Conservation (phyloP, 1,139 yeast species). For the Saccharomyces hybrid region DNA sequence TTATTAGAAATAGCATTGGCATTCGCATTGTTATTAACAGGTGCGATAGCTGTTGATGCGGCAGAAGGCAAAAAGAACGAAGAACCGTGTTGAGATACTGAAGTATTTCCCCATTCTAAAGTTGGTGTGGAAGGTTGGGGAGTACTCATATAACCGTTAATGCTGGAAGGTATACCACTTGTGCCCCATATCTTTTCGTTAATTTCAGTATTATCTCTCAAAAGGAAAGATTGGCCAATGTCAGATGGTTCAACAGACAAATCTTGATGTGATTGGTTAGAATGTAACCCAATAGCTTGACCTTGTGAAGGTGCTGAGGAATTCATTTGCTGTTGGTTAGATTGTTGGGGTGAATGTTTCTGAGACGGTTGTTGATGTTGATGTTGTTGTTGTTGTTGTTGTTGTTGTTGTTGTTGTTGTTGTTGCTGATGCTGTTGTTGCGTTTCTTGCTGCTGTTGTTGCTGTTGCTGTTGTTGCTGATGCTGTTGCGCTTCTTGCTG, state of each 20-base stretch:
- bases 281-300: conserved; percentile 6
- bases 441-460: conserved; percentile 7
- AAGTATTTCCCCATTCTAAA: conserved; percentile 24
- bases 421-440: conserved; percentile 11
- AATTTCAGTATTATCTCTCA: conserved; percentile 45
- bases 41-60: neutral
- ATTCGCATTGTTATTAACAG: neutral
- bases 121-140: conserved; percentile 32
- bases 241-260: conserved; percentile 23
- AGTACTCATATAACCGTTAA: conserved; percentile 22
- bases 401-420: conserved; percentile 9
- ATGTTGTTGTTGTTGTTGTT: conserved; percentile 10
- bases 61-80: conserved; percentile 13
- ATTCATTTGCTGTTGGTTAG: conserved; percentile 1
- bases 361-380: conserved; percentile 7
- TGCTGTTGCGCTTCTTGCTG: conserved; percentile 7
- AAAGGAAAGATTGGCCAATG: conserved; percentile 47
- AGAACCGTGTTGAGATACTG: conserved; percentile 12
- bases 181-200: conserved; percentile 42
- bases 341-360: neutral
- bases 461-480: conserved; percentile 12
- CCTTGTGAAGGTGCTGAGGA: conserved; percentile 5
- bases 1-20: neutral
- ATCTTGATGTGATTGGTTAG: conserved; percentile 11
- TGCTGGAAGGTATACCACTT: conserved; percentile 29